Evolutionary conservation across 169 alveolate species (phyloP), one percentile per base, ranked within the genome.

Genomic region (Pseudocohnilembus persalinus): DNA sequence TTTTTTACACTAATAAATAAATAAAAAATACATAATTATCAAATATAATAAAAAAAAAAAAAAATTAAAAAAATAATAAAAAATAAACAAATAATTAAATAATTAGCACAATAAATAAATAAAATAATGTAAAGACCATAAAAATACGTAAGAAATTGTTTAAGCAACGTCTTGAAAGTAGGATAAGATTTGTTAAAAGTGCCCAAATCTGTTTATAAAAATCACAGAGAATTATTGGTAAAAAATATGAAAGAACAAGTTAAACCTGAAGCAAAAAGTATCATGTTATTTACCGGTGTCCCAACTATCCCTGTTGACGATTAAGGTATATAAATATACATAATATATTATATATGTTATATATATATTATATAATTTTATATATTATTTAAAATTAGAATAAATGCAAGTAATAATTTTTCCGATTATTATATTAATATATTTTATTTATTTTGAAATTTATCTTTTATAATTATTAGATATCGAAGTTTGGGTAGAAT

Each of bases 401-500:
- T 49, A 49, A 20, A 49, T 49, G 20, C 68, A 11, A 11, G 68
- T 49, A 49, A 11, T 49, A 11, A 49, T 4, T 49, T 49, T 49
- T 11, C 68, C 68, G 26, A 49, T 11, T 11, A 49, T 11, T 11
- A 49, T 20, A 49, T 49, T 11, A 49, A 11, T 49, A 49, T 49
- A 49, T 49, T 49, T 49, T 20, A 49, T 49, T 49, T 85, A n/a
- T n/a, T n/a, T n/a, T n/a, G n/a, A n/a, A n/a, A n/a, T n/a, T n/a
- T n/a, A n/a, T n/a, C n/a, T n/a, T n/a, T n/a, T n/a, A n/a, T n/a
- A n/a, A n/a, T n/a, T 87, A 73, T 87, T 89, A 49, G 98, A 95
- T 88, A 82, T 82, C n/a, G 92, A 85, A 1, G 91, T 85, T 35
- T 86, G 82, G 79, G 83, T 92, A 34, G 33, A 85, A 31, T 92